phyloP scores from a whole-genome alignment of 2,329 filamentous ascomycete genomes.

The Penicillium sp. region DNA sequence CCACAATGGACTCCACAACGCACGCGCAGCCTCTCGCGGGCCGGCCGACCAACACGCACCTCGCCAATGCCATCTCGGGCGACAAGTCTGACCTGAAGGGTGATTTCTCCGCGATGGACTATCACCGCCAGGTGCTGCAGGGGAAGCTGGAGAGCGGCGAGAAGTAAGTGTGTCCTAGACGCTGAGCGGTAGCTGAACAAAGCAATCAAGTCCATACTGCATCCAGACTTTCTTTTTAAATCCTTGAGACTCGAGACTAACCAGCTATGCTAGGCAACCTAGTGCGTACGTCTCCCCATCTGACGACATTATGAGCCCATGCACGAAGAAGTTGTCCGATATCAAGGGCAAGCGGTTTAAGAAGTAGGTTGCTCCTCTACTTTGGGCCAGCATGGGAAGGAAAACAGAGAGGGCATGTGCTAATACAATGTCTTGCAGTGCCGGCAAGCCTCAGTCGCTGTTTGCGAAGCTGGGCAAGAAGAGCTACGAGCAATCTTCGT shows the following conservation, averaged over 20 bases:
- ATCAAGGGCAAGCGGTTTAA: constrained; percentile 53
- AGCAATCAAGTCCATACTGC: not conserved
- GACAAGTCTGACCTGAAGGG: constrained; percentile 38
- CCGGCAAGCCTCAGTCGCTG: constrained; percentile 46
- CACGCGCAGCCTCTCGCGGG: constrained; percentile 40
- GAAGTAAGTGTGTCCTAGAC: constrained; percentile 32
- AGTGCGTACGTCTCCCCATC: constrained; percentile 51
- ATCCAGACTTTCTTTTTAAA: not conserved
- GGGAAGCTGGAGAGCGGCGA: constrained; percentile 42
- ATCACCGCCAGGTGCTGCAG: constrained; percentile 46
- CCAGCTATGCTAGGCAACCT: constrained; percentile 22
- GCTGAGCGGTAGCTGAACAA: constrained; percentile 1
- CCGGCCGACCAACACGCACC: constrained; percentile 46
- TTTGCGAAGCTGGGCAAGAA: constrained; percentile 52
- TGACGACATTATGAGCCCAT: constrained; percentile 53
- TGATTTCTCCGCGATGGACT: constrained; percentile 43
- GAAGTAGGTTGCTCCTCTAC: constrained; percentile 37
- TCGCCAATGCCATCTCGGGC: constrained; percentile 23
- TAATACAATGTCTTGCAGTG: constrained; percentile 23
- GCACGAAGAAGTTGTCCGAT: constrained; percentile 52
- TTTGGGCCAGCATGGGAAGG: not conserved
- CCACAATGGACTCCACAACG: constrained; percentile 35
- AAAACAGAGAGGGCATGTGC: not conserved
- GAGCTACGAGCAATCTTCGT: constrained; percentile 43
- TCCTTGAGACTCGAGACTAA: constrained; percentile 16